Conservation (phyloP, 371 early-diverging fungal genomes). For the Circinella minor region DNA sequence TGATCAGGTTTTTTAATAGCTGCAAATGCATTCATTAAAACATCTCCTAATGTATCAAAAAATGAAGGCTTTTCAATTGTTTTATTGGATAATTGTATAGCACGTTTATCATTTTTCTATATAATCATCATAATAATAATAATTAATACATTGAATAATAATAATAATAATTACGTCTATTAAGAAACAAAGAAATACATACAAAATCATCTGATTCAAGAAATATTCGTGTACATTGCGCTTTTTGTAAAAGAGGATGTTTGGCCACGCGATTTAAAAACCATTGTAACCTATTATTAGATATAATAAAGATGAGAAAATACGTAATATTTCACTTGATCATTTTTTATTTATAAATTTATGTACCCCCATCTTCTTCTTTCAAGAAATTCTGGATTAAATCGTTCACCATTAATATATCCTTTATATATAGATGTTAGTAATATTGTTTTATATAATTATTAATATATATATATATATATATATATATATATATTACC, state of each 20-base stretch:
- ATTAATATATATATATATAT: constrained; percentile 3
- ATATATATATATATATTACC: constrained; percentile 42
- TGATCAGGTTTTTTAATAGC: constrained; percentile 90
- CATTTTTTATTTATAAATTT: neutral
- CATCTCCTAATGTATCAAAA: constrained; percentile 79
- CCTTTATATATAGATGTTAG: constrained; percentile 49
- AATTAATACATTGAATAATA: neutral
- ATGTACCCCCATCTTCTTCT: constrained; percentile 70
- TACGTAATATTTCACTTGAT: neutral
- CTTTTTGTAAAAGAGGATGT: constrained; percentile 81
- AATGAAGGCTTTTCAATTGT: constrained; percentile 43
- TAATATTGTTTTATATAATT: neutral
- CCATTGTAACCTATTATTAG: constrained; percentile 65
- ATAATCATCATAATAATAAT: constrained; percentile 12
- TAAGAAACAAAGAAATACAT: constrained; percentile 11
- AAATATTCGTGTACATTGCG: constrained; percentile 75
- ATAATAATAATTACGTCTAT: too few relatives aligned
- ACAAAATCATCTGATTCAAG: constrained; percentile 83
- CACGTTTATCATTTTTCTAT: constrained; percentile 39
- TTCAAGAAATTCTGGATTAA: constrained; percentile 87
- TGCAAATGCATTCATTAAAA: constrained; percentile 81
- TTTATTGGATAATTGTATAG: constrained; percentile 31
- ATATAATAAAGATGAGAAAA: neutral
- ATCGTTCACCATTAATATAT: constrained; percentile 94
- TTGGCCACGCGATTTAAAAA: constrained; percentile 81